Evolutionary conservation across 2,329 filamentous ascomycete species (phyloP).

Genomic region (Ophiostoma ulmi): DNA sequence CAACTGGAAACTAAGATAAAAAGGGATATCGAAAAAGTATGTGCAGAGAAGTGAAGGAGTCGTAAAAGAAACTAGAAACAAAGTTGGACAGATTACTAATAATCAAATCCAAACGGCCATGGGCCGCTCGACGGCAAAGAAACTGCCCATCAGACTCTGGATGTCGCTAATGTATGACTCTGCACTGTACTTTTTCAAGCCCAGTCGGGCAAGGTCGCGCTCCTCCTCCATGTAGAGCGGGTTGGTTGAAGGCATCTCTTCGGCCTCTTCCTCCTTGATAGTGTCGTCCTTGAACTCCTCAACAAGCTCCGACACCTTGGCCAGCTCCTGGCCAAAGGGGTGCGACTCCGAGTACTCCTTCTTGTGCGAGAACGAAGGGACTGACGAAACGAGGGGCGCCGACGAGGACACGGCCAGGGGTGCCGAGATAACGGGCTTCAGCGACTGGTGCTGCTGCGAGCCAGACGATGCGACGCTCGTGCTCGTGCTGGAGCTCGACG

Average conservation of each 20-base stretch:
- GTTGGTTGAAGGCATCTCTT: background rate
- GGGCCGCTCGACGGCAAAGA: slow-evolving; percentile 43
- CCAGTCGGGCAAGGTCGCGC: slow-evolving; percentile 61
- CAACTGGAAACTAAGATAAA: slow-evolving; percentile 10
- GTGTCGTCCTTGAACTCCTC: slow-evolving; percentile 70
- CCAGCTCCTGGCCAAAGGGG: slow-evolving; percentile 85
- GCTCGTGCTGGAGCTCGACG: slow-evolving; percentile 52
- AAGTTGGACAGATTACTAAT: background rate
- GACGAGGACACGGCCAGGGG: slow-evolving; percentile 2
- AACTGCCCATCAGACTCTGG: slow-evolving; percentile 58
- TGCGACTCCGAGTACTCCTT: slow-evolving; percentile 45
- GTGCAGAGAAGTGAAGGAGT: slow-evolving; percentile 24
- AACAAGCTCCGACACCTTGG: slow-evolving; percentile 85
- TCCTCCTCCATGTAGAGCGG: slow-evolving; percentile 63
- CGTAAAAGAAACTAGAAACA: background rate
- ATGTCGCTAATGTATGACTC: slow-evolving; percentile 83
- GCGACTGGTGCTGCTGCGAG: slow-evolving; percentile 25
- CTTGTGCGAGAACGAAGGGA: slow-evolving; percentile 27
- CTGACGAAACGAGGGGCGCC: background rate
- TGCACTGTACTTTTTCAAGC: slow-evolving; percentile 67
- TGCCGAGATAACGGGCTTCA: slow-evolving; percentile 7
- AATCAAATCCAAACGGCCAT: slow-evolving; percentile 47
- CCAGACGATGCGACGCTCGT: slow-evolving; percentile 44
- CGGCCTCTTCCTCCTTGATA: slow-evolving; percentile 19
- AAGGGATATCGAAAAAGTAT: slow-evolving; percentile 23